phyloP scores from a whole-genome alignment of 345 rosid species.

The Jatropha curcas region DNA sequence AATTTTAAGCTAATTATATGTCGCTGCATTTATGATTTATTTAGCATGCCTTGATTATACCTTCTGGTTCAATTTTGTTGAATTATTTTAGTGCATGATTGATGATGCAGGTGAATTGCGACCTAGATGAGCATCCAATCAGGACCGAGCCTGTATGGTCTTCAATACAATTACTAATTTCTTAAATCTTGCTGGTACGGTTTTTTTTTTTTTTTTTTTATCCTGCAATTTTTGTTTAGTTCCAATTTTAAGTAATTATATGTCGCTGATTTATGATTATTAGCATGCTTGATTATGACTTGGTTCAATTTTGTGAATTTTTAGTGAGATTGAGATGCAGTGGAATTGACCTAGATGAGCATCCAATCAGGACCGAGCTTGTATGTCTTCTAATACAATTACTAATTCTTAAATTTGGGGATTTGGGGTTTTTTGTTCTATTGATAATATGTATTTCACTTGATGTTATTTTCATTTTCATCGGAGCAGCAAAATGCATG shows the following conservation, averaged over 20 bases:
- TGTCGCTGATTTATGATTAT: background rate
- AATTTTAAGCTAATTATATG: no score
- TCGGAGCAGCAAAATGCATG: background rate
- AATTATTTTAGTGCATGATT: no score
- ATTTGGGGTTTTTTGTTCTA: background rate
- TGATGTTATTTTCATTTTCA: background rate
- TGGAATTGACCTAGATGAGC: conserved; percentile 79
- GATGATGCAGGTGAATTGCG: no score
- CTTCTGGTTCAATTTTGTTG: no score
- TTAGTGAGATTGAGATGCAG: conserved; percentile 82
- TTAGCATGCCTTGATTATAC: no score
- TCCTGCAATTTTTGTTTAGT: background rate
- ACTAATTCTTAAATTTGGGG: conserved; percentile 9
- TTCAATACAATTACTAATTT: no score
- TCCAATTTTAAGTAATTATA: background rate
- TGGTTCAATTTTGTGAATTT: conserved; percentile 10
- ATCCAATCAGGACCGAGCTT: conserved; percentile 83
- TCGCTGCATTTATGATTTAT: no score
- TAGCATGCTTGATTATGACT: conserved; percentile 7
- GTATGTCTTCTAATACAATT: conserved; percentile 41
- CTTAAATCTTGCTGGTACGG: no score
- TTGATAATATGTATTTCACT: conserved; percentile 1
- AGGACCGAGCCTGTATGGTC: no score
- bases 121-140: no score
- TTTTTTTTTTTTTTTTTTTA: background rate